Percentiles rank a stretch among this genome's conserved stretches.
Evolutionary conservation across 768 basidiomycete genomes (phyloP).

Genomic region (Boletus reticulatus): DNA sequence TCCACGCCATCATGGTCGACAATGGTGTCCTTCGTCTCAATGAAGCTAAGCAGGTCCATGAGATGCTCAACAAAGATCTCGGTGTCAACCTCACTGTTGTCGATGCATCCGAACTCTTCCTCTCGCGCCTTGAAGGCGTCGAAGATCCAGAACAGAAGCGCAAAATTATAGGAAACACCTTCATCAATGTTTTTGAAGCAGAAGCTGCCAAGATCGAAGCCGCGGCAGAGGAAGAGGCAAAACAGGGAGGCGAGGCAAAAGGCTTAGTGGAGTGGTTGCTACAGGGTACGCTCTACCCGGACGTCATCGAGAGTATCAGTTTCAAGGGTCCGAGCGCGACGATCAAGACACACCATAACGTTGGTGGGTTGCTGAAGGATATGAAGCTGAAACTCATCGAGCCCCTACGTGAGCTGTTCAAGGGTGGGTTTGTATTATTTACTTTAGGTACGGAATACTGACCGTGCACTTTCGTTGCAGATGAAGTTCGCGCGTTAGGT

Average conservation of each 20-base stretch:
- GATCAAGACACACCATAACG: constrained; percentile 99
- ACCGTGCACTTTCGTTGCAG: constrained; percentile 38
- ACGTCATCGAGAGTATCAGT: constrained; percentile 98
- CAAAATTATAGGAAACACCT: constrained; percentile 98
- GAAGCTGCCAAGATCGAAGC: constrained; percentile 90
- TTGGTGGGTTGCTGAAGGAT: constrained; percentile 91
- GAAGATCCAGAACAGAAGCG: constrained; percentile 97
- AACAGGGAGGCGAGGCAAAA: constrained; percentile 64
- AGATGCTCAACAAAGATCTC: constrained; percentile 90
- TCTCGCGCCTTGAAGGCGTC: constrained; percentile 82
- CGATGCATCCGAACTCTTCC: constrained; percentile 92
- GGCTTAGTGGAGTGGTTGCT: constrained; percentile 96
- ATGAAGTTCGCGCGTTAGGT: constrained; percentile 93
- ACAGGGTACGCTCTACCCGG: constrained; percentile 97
- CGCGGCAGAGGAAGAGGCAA: constrained; percentile 72
- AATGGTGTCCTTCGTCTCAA: constrained; percentile 94
- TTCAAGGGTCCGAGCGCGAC: constrained; percentile 99
- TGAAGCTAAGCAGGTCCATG: constrained; percentile 87
- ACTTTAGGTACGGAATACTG: background rate
- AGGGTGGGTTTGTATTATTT: constrained; percentile 55
- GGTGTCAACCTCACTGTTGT: constrained; percentile 96
- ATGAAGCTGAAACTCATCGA: constrained; percentile 99
- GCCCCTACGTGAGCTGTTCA: constrained; percentile 95
- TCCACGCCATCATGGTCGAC: constrained; percentile 99
- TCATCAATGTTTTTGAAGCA: constrained; percentile 96